phyloP scores from a whole-genome alignment of 1,284 basidiomycete genomes.

The Flammula alnicola region DNA sequence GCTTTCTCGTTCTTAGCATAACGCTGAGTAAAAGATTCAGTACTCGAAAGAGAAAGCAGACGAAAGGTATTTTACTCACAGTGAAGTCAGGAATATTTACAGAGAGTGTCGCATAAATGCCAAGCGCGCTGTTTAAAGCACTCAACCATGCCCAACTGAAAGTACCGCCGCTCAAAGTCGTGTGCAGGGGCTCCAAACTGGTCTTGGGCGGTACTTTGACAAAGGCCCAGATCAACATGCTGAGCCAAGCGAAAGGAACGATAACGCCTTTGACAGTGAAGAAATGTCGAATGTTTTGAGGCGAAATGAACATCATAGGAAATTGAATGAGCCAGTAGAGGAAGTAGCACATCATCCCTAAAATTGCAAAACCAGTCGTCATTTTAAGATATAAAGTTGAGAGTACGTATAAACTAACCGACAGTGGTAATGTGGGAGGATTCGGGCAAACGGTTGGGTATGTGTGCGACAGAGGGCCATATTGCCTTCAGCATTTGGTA shows the following conservation, averaged over 20 bases:
- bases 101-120: constrained; percentile 65
- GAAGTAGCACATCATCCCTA: constrained; percentile 76
- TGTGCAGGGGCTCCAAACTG: constrained; percentile 52
- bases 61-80: constrained; percentile 43
- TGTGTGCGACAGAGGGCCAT: constrained; percentile 69
- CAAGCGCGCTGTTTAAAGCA: constrained; percentile 71
- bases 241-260: constrained; percentile 70
- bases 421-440: constrained; percentile 67
- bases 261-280: constrained; percentile 72
- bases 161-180: constrained; percentile 51
- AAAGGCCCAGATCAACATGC: constrained; percentile 78
- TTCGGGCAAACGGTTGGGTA: constrained; percentile 67
- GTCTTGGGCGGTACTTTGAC: constrained; percentile 61
- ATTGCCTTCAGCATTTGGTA: constrained; percentile 81
- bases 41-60: background rate
- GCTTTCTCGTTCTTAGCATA: constrained; percentile 65
- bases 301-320: constrained; percentile 78
- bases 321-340: constrained; percentile 79
- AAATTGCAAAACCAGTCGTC: background rate
- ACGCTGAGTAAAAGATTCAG: constrained; percentile 38
- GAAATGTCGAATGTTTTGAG: constrained; percentile 73
- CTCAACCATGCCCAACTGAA: constrained; percentile 77
- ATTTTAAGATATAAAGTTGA: background rate
- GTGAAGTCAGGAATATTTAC: constrained; percentile 82
- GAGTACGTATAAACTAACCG: constrained; percentile 40